Conservation (phyloP, 208 protist species). For the Leishmania amazonensis region DNA sequence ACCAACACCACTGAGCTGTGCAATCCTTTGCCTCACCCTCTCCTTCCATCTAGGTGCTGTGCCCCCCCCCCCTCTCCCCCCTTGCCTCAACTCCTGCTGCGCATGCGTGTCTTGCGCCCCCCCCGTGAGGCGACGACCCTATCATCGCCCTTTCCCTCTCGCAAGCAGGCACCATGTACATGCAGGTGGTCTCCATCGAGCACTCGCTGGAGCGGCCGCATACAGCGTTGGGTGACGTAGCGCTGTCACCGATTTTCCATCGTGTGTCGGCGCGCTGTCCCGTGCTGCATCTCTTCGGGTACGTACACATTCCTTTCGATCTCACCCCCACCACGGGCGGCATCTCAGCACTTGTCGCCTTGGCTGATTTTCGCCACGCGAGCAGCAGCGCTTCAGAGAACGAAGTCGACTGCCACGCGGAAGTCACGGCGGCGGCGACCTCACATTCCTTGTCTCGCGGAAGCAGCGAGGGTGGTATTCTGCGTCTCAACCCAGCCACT, state of each 20-base stretch:
- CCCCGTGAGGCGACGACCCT: background rate
- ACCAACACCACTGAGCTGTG: background rate
- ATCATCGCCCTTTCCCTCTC: background rate
- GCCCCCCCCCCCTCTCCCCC: too few species aligned
- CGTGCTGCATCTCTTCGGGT: conserved; percentile 78
- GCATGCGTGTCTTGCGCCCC: background rate
- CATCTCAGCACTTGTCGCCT: background rate
- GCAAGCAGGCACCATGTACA: conserved; percentile 40
- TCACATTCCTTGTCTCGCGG: background rate
- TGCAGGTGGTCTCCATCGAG: conserved; percentile 61
- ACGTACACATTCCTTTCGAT: conserved; percentile 35
- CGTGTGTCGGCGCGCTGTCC: conserved; percentile 61
- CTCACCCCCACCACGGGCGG: background rate
- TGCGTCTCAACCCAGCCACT: background rate
- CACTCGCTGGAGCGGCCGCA: conserved; percentile 52
- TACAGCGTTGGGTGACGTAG: conserved; percentile 57
- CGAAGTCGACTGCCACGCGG: background rate
- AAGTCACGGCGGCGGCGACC: background rate
- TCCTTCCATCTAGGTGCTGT: background rate
- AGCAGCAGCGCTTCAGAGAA: background rate
- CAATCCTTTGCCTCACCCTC: background rate
- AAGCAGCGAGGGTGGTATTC: background rate
- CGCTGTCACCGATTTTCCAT: conserved; percentile 58
- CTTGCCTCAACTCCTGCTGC: background rate
- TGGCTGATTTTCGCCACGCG: background rate